A percentile compares a stretch with the other conserved stretches of the same genome.
Conservation (phyloP, 106 monocot genomes). For the Posidonia australis region DNA sequence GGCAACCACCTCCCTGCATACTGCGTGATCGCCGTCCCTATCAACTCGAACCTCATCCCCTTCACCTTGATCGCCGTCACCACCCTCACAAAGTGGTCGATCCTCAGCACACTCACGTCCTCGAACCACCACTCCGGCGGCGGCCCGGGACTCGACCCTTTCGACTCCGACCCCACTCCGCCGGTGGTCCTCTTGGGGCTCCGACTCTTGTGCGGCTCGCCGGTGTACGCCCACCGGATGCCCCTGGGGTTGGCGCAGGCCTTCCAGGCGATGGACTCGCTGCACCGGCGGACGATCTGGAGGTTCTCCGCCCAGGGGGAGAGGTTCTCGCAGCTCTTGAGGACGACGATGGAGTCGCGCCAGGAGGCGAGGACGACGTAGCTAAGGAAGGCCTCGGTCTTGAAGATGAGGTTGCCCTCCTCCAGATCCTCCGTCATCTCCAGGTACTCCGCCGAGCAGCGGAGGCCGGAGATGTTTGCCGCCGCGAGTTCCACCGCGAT, state of each 20-base stretch:
- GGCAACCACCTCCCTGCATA: conserved; percentile 81
- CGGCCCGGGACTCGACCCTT: conserved; percentile 52
- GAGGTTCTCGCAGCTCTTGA: conserved; percentile 74
- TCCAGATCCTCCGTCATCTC: conserved; percentile 97
- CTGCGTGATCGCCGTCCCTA: conserved; percentile 67
- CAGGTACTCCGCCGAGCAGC: conserved; percentile 80
- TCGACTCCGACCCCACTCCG: conserved; percentile 26
- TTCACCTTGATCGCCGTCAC: conserved; percentile 76
- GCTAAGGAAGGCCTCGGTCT: conserved; percentile 91
- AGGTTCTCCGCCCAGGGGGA: conserved; percentile 97
- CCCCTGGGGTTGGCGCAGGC: conserved; percentile 70
- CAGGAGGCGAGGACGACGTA: conserved; percentile 88
- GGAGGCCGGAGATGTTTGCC: conserved; percentile 69
- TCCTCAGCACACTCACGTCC: conserved; percentile 67
- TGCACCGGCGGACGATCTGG: conserved; percentile 82
- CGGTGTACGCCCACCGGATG: conserved; percentile 74
- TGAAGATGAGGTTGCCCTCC: conserved; percentile 92
- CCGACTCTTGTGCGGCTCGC: conserved; percentile 9
- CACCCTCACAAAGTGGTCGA: conserved; percentile 82
- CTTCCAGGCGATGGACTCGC: conserved; percentile 95
- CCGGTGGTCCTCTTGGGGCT: conserved; percentile 41
- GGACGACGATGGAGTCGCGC: conserved; percentile 77
- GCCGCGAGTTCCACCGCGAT: conserved; percentile 81
- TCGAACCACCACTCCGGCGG: conserved; percentile 94
- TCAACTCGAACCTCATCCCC: conserved; percentile 65